Conservation (phyloP, 176 grass and related monocot species). For the Dendrocalamus sinicus region DNA sequence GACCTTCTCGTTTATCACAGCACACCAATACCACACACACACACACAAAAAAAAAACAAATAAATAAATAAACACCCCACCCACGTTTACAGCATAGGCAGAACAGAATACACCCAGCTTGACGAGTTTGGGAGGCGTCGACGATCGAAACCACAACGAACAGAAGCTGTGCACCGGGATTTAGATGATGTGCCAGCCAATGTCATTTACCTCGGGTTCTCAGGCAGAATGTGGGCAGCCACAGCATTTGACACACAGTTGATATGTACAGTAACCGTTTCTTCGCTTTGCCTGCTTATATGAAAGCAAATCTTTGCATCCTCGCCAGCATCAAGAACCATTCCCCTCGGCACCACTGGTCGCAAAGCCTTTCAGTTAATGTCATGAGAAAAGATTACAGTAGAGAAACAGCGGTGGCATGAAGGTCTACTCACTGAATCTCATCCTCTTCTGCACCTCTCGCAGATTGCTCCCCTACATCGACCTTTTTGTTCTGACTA, state of each 20-base stretch:
- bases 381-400: background rate
- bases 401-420: background rate
- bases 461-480: conserved; percentile 36
- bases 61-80: background rate
- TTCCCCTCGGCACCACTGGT: conserved; percentile 36
- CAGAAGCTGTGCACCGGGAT: background rate
- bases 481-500: conserved; percentile 18
- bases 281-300: background rate
- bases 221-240: conserved; percentile 9
- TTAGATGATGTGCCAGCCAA: background rate
- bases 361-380: background rate
- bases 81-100: conserved; percentile 1
- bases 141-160: background rate
- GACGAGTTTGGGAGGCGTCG: background rate
- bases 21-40: background rate
- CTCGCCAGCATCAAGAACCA: background rate
- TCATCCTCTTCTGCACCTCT: conserved; percentile 19
- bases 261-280: conserved; percentile 5
- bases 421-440: conserved; percentile 36
- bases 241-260: conserved; percentile 4
- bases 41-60: background rate
- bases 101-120: background rate
- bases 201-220: conserved; percentile 21
- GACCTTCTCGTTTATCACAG: background rate
- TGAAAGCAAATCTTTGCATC: background rate